These are phyloP conservation scores for Adansonia rubrostipa DNA, from an alignment of 441 rosid species.

Conservation along the genomic window DNA sequence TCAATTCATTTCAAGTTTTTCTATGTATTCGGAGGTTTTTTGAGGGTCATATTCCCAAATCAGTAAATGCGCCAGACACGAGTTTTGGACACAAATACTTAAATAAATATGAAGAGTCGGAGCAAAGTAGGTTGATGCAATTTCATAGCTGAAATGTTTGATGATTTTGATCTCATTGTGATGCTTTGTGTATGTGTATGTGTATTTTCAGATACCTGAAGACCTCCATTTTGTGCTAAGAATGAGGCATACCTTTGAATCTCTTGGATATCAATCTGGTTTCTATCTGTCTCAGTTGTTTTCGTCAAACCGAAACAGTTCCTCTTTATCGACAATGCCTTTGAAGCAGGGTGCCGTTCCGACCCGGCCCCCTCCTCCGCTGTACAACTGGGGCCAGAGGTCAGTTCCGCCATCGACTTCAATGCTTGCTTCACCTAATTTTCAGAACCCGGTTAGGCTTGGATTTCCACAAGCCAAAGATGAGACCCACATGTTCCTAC, in stretches of 20 bases:
- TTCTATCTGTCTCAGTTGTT: conserved; percentile 91
- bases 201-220: conserved; percentile 67
- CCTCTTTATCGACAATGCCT: conserved; percentile 57
- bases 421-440: conserved; percentile 63
- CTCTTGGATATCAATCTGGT: conserved; percentile 88
- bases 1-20: too few relatives aligned
- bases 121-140: too few relatives aligned
- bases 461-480: conserved; percentile 67
- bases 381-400: conserved; percentile 69
- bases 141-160: background rate
- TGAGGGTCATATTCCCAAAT: too few relatives aligned
- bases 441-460: conserved; percentile 61
- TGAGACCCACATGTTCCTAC: conserved; percentile 74
- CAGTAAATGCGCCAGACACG: too few relatives aligned
- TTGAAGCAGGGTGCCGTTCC: conserved; percentile 60
- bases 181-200: background rate
- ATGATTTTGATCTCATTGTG: conserved; percentile 24
- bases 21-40: too few relatives aligned
- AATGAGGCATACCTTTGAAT: conserved; percentile 93
- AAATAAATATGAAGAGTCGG: too few relatives aligned
- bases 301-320: conserved; percentile 57
- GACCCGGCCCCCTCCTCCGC: conserved; percentile 56
- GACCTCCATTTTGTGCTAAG: conserved; percentile 95
- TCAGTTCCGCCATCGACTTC: conserved; percentile 47
- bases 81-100: too few relatives aligned